phyloP scores from a whole-genome alignment of 108 stramenopile genomes.

The Conticribra guillardii region DNA sequence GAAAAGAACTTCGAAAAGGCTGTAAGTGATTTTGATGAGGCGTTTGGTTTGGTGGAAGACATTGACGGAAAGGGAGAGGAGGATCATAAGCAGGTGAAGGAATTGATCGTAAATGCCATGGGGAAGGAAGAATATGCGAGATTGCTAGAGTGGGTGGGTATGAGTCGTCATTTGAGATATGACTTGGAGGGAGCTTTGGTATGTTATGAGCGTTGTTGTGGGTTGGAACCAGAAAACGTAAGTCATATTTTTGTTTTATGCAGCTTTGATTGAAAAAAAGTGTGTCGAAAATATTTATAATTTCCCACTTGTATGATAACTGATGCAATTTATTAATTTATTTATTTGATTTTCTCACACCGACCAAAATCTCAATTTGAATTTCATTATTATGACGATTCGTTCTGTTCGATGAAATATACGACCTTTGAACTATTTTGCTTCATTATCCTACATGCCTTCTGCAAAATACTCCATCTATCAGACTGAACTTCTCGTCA shows the following conservation, averaged over 20 bases:
- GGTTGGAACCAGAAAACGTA: conserved; percentile 84
- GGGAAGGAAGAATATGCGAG: conserved; percentile 68
- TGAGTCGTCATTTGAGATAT: conserved; percentile 88
- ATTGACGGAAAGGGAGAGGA: conserved; percentile 26
- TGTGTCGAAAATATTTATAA: neutral
- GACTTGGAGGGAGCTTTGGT: conserved; percentile 76
- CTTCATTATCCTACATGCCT: no score
- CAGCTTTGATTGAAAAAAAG: neutral
- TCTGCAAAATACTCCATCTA: no score
- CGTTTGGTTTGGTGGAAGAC: conserved; percentile 58
- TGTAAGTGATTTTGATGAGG: conserved; percentile 70
- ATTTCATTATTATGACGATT: no score
- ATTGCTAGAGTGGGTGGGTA: conserved; percentile 88
- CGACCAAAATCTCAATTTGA: no score
- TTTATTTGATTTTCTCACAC: no score
- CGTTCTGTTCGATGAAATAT: no score
- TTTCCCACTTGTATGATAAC: conserved; percentile 4
- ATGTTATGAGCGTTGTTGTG: conserved; percentile 78
- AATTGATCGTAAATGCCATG: conserved; percentile 50
- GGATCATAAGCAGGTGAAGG: conserved; percentile 34
- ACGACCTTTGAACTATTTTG: no score
- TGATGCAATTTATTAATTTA: conserved; percentile 9
- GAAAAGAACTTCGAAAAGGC: conserved; percentile 70
- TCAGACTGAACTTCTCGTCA: conserved; percentile 79
- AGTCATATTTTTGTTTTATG: conserved; percentile 26